phyloP scores from a whole-genome alignment of 2,329 filamentous ascomycete genomes.

The Aspergillus ochraceus region DNA sequence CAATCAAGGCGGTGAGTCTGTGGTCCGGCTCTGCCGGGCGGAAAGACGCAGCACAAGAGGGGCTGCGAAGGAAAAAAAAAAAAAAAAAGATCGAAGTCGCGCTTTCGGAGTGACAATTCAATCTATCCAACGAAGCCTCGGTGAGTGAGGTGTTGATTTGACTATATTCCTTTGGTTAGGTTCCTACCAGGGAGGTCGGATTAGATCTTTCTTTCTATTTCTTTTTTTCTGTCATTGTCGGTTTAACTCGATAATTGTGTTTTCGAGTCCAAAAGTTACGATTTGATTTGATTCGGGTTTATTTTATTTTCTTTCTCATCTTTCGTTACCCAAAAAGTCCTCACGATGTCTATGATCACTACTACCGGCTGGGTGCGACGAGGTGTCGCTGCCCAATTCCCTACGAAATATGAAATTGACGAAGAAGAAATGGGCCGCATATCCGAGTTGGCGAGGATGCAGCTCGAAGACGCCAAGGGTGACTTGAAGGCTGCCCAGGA shows the following conservation, averaged over 20 bases:
- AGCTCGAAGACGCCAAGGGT: constrained; percentile 88
- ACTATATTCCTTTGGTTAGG: not conserved
- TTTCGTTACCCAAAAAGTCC: not conserved
- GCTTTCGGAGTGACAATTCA: not conserved
- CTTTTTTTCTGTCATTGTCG: not conserved
- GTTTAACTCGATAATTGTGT: constrained; percentile 1
- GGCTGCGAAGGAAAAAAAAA: constrained; percentile 8
- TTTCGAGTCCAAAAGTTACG: constrained; percentile 2
- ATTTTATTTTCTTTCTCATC: constrained; percentile 2
- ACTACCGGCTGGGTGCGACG: constrained; percentile 74
- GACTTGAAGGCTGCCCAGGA: constrained; percentile 73
- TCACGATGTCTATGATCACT: constrained; percentile 67
- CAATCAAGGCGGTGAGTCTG: constrained; percentile 27
- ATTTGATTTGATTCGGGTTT: not conserved
- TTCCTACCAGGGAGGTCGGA: not conserved
- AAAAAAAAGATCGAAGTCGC: constrained; percentile 2
- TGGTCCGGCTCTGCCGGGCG: constrained; percentile 34
- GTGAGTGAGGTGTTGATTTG: not conserved
- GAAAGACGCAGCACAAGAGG: constrained; percentile 10
- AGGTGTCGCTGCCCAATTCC: constrained; percentile 74
- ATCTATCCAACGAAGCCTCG: not conserved
- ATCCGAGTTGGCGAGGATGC: constrained; percentile 70
- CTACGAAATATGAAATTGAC: constrained; percentile 72
- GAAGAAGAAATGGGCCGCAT: constrained; percentile 75
- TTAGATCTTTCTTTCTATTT: not conserved